Base-by-base conservation (phyloP, 768 basidiomycete species). In the Artomyces pyxidatus region DNA sequence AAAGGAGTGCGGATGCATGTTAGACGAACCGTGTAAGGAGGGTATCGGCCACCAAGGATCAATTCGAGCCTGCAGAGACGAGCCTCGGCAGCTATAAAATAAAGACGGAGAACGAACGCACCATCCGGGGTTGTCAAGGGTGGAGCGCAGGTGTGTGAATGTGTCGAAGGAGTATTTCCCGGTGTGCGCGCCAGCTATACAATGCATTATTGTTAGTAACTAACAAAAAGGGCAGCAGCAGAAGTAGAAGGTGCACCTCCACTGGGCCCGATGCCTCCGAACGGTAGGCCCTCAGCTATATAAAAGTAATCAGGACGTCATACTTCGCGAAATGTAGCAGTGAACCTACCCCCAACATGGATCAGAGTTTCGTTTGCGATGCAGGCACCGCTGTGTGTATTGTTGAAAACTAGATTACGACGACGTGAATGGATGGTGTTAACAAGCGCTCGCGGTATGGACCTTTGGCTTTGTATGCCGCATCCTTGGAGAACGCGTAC, bases 401-500 rank as follows among this genome's bases (percentile, higher is more conserved):
- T 79, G 44, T 72, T 67, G 58, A 81, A 78, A 30, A 91, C 84
- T 86, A n/a, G n/a, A n/a, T n/a, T n/a, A n/a, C n/a, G 42, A 10
- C 10, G 4, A 10, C 8, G 37, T 26, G 1, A n/a, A n/a, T n/a
- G n/a, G n/a, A n/a, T n/a, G n/a, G n/a, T n/a, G n/a, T n/a, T n/a
- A n/a, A n/a, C n/a, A n/a, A n/a, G n/a, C n/a, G n/a, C 5, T 26
- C 11, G 4, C 22, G 12, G 12, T n/a, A 14, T 64, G 17, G 49
- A 80, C 85, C 77, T 63, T 81, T 82, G 27, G 71, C 64, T 64
- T 85, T 84, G 58, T 81, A 71, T 17, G 63, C 64, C 1, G 68
- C 47, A 53, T 83, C 75, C 52, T 75, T 69, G 1, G 83, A 73
- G 65, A 92, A 92, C 29, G 86, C 77, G 57, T 91, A 90, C 4